A percentile compares a stretch with the other conserved stretches of the same genome.
Evolutionary conservation across 148 eudicot genomes (phyloP).

Genomic region (Oxyria digyna): DNA sequence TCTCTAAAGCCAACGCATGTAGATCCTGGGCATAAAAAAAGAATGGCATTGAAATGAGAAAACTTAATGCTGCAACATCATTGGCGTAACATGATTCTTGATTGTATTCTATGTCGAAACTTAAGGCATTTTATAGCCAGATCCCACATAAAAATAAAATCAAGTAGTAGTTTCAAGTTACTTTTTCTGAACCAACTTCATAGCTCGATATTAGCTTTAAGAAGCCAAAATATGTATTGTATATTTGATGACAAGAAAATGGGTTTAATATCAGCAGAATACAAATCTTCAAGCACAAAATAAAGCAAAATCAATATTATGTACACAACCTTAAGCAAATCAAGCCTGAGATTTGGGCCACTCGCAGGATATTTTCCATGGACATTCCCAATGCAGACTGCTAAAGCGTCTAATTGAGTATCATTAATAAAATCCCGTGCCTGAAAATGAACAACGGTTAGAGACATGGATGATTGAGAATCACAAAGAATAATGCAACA

Average conservation of each 20-base stretch:
- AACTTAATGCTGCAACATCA: not conserved
- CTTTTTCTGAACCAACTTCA: not conserved
- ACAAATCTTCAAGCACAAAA: not conserved
- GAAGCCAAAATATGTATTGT: not conserved
- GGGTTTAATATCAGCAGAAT: not conserved
- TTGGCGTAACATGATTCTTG: too few species aligned
- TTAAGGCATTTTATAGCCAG: not conserved
- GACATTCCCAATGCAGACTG: constrained; percentile 96
- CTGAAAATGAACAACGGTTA: constrained; percentile 28
- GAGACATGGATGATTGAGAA: not conserved
- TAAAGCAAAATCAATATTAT: not conserved
- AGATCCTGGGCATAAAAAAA: constrained; percentile 39
- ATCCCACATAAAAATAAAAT: not conserved
- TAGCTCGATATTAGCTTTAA: too few species aligned
- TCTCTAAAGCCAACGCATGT: constrained; percentile 44
- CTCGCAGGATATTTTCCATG: constrained; percentile 92
- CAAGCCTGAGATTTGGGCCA: constrained; percentile 86
- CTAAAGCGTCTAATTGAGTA: constrained; percentile 85
- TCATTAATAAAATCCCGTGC: constrained; percentile 74
- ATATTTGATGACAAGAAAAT: not conserved
- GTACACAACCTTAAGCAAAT: constrained; percentile 71
- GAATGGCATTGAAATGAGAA: not conserved
- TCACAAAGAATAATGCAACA: not conserved
- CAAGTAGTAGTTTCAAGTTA: not conserved
- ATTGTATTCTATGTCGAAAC: too few species aligned